These are phyloP conservation scores for Fistulina hepatica DNA, from an alignment of 1,284 basidiomycete genomes.

Conservation along the genomic window DNA sequence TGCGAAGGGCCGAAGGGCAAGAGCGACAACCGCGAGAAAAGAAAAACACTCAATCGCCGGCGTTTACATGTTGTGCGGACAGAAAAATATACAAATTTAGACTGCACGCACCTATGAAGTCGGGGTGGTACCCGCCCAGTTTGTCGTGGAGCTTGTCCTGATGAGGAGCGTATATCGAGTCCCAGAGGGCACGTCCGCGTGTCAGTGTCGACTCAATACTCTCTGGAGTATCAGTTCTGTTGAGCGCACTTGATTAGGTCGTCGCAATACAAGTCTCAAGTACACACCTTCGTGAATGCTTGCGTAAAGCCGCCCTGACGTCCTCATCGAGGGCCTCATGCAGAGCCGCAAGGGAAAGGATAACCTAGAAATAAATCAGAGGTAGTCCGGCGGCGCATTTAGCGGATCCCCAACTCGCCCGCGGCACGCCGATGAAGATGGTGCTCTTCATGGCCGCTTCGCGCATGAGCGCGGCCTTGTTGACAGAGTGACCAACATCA, in stretches of 20 bases:
- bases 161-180: slow-evolving; percentile 87
- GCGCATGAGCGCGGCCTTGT: slow-evolving; percentile 77
- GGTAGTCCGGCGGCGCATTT: background rate
- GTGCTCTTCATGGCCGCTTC: slow-evolving; percentile 91
- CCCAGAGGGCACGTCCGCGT: slow-evolving; percentile 72
- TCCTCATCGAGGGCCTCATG: slow-evolving; percentile 68
- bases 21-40: slow-evolving; percentile 21
- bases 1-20: slow-evolving; percentile 20
- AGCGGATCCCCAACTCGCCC: slow-evolving; percentile 37
- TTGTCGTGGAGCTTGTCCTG: slow-evolving; percentile 84
- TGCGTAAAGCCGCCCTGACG: slow-evolving; percentile 61
- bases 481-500: slow-evolving; percentile 42
- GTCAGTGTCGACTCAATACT: slow-evolving; percentile 57
- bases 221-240: slow-evolving; percentile 37
- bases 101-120: slow-evolving; percentile 65
- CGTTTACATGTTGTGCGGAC: no score
- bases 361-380: slow-evolving; percentile 43
- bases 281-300: slow-evolving; percentile 54
- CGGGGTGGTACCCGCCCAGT: slow-evolving; percentile 75
- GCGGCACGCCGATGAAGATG: slow-evolving; percentile 86
- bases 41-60: no score
- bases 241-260: slow-evolving; percentile 10
- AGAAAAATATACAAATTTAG: no score
- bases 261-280: slow-evolving; percentile 7
- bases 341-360: slow-evolving; percentile 72